Conservation (phyloP, 2,329 filamentous ascomycete genomes). For the Penicillium sp. region DNA sequence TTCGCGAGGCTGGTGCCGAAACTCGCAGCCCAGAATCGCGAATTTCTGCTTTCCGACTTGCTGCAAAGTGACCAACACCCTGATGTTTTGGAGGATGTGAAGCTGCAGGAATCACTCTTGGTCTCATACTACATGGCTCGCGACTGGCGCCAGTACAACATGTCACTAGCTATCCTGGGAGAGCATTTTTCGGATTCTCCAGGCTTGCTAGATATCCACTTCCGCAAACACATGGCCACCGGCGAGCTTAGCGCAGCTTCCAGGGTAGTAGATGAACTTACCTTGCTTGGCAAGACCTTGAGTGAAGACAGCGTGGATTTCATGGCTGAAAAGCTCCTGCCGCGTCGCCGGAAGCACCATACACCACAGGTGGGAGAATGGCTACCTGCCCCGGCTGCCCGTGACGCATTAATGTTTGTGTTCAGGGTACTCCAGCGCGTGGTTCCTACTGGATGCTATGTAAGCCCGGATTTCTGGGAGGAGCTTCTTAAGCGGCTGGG, state of each 20-base stretch:
- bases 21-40: constrained; percentile 61
- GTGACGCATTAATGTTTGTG: constrained; percentile 45
- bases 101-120: constrained; percentile 57
- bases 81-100: constrained; percentile 59
- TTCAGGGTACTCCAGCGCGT: constrained; percentile 50
- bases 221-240: constrained; percentile 39
- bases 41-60: constrained; percentile 52
- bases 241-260: constrained; percentile 31
- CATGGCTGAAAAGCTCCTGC: constrained; percentile 41
- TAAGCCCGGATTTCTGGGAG: constrained; percentile 52
- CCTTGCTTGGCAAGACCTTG: constrained; percentile 43
- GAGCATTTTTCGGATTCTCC: constrained; percentile 33
- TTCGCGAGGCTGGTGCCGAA: constrained; percentile 67
- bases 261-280: constrained; percentile 52
- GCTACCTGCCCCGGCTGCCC: constrained; percentile 20
- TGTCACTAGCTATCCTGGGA: constrained; percentile 57
- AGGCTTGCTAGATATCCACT: constrained; percentile 38
- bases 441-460: constrained; percentile 44
- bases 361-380: constrained; percentile 25
- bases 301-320: constrained; percentile 45
- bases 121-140: constrained; percentile 50
- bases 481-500: constrained; percentile 62
- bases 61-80: constrained; percentile 64
- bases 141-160: constrained; percentile 54
- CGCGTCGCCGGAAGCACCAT: constrained; percentile 28